Conservation (phyloP, 108 stramenopile genomes). For the Nitzschia putrida region DNA sequence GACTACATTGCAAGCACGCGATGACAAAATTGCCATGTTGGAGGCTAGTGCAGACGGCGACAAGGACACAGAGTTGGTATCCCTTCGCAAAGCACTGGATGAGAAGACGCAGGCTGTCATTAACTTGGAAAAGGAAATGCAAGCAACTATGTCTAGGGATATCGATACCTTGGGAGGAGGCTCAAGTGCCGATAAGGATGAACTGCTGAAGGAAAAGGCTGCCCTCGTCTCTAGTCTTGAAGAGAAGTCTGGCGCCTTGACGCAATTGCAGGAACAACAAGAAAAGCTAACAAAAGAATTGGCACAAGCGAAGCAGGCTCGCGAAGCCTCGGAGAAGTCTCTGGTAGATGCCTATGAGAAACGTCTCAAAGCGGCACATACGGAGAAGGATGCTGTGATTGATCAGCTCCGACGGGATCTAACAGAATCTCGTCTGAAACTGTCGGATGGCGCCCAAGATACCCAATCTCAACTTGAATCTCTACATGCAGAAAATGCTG, state of each 20-base stretch:
- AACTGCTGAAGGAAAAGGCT: slow-evolving; percentile 21
- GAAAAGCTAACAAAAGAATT: too few species aligned
- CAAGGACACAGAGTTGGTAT: slow-evolving; percentile 44
- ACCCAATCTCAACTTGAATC: slow-evolving; percentile 38
- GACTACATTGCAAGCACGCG: slow-evolving; percentile 41
- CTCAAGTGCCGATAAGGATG: slow-evolving; percentile 16
- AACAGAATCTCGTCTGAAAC: slow-evolving; percentile 42
- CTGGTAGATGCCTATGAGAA: slow-evolving; percentile 54
- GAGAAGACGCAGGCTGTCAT: background rate
- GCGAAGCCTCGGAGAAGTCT: slow-evolving; percentile 52
- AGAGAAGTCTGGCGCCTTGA: slow-evolving; percentile 10
- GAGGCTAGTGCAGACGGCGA: background rate
- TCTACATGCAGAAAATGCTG: slow-evolving; percentile 56
- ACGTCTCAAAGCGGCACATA: slow-evolving; percentile 45
- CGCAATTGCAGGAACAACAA: slow-evolving; percentile 24
- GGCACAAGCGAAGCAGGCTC: slow-evolving; percentile 42
- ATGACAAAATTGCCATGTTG: slow-evolving; percentile 46
- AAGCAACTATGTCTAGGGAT: slow-evolving; percentile 23
- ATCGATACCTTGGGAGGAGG: background rate
- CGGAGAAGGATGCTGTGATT: slow-evolving; percentile 64
- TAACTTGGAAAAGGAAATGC: background rate
- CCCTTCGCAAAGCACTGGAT: slow-evolving; percentile 22
- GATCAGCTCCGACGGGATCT: slow-evolving; percentile 70
- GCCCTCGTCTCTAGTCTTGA: background rate
- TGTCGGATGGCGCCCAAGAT: slow-evolving; percentile 44